Base-by-base conservation (phyloP, 495 filamentous ascomycete genomes). In the Hypoxylon fragiforme region DNA sequence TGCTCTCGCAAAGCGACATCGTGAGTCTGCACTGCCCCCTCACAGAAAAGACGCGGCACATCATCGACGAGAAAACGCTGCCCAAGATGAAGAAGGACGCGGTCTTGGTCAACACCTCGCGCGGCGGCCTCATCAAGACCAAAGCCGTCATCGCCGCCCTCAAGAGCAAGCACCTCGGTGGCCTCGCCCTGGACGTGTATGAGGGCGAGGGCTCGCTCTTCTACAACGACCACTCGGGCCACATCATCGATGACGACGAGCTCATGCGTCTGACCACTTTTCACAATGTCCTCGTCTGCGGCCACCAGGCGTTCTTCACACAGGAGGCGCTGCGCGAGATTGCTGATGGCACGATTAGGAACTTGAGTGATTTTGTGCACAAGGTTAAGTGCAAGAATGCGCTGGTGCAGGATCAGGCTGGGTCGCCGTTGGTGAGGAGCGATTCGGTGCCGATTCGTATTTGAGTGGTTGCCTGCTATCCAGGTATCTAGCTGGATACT, bases 281-380 rank as follows among this genome's bases (percentile, higher is more conserved):
- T 56, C 85, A 80, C 37, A 88, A 88, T 50, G 85, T 87, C 4
- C 59, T 88, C 37, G 67, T 88, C 45, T 83, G 79, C 52, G 83
- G 85, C 0, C 85, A 88, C 54, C 85, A 88, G 70, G 85, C 80
- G 1, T 88, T 88, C 66, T 85, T 88, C 43, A 88, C 85, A 1
- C 65, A 78, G 16, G 85, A 88, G 68, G 85, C 85, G 3, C 62
- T 88, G 36, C 72, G 68, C 2, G 82, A 85, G 68, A 88, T 88
- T 62, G 76, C 85, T 3, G 76, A 77, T n/a, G 78, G 75, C 9
- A 87, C 84, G 7, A 44, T 87, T 43, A 40, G 62, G 15, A 88
- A 88, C 55, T 50, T 86, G 11, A 60, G 64, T 12, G 70, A 74
- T 22, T 70, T 76, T 7, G 37, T 60, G 14, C 40, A 50, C 3